A percentile compares a stretch with the other conserved stretches of the same genome.
Evolutionary conservation across 192 early-diverging fungal genomes (phyloP).

Genomic region (Podila minutissima): DNA sequence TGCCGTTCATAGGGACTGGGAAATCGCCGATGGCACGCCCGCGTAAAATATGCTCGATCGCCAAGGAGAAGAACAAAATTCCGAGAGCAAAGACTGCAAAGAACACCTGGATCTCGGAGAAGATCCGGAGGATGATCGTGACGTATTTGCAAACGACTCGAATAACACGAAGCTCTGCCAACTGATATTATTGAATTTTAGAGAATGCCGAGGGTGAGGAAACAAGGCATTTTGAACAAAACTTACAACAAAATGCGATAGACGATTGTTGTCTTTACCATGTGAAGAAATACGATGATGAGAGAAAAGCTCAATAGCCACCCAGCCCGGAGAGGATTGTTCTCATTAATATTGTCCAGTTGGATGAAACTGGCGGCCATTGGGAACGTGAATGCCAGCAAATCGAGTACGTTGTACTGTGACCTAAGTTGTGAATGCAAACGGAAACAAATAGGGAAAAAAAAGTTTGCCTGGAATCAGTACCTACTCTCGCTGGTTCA

Average conservation of each 20-base stretch:
- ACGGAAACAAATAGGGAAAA: neutral
- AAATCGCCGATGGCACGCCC: neutral
- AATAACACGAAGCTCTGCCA: too few species aligned
- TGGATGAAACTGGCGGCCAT: neutral
- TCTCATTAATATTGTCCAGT: neutral
- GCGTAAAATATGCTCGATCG: slow-evolving; percentile 2
- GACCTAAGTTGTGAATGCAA: neutral
- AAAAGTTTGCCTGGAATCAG: neutral
- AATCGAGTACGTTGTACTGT: neutral
- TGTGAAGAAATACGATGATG: neutral
- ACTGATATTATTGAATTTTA: too few species aligned
- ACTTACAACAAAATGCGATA: too few species aligned
- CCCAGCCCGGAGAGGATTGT: neutral
- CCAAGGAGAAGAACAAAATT: slow-evolving; percentile 14
- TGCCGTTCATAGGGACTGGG: too few species aligned
- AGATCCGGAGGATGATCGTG: slow-evolving; percentile 2
- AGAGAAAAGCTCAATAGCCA: neutral
- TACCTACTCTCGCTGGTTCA: neutral
- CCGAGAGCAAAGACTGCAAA: slow-evolving; percentile 5
- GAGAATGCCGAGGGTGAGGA: too few species aligned
- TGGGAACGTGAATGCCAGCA: neutral
- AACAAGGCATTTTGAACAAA: too few species aligned
- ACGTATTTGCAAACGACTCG: neutral
- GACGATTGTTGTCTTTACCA: neutral
- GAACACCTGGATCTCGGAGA: neutral